Evolutionary conservation across 768 basidiomycete genomes (phyloP).

Genomic region (Ramaria sp.): DNA sequence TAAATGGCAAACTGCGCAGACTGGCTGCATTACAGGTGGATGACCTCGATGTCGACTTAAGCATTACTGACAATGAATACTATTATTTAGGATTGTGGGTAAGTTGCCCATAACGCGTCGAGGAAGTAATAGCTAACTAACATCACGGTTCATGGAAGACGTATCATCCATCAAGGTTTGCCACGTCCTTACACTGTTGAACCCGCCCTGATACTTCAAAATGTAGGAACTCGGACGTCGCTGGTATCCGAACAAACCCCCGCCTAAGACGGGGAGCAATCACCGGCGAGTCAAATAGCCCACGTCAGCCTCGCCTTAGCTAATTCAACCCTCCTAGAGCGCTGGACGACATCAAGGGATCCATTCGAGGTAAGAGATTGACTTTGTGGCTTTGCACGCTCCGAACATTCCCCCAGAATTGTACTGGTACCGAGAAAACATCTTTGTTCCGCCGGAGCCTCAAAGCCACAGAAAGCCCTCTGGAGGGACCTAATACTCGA

Average conservation of each 20-base stretch:
- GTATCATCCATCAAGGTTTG: conserved; percentile 74
- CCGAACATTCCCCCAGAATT: conserved; percentile 40
- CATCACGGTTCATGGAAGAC: conserved; percentile 30
- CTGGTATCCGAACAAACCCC: conserved; percentile 45
- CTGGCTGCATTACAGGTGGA: conserved; percentile 72
- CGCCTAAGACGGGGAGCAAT: conserved; percentile 19
- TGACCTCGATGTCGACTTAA: conserved; percentile 1
- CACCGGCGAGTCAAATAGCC: conserved; percentile 41
- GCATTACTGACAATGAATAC: conserved; percentile 5
- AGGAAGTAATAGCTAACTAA: not conserved
- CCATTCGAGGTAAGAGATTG: conserved; percentile 49
- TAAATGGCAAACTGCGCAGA: conserved; percentile 27
- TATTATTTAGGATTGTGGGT: conserved; percentile 54
- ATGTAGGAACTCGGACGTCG: conserved; percentile 59
- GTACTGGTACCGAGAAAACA: conserved; percentile 64
- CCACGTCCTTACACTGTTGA: not conserved
- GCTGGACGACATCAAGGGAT: conserved; percentile 68
- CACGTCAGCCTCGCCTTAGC: not conserved
- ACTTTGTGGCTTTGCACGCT: not conserved
- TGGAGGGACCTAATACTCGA: too few relatives aligned
- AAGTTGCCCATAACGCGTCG: conserved; percentile 22
- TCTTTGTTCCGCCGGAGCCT: conserved; percentile 40
- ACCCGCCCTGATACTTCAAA: not conserved
- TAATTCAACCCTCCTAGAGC: conserved; percentile 37
- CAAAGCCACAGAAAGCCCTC: too few relatives aligned